Conservation (phyloP, 2,329 filamentous ascomycete species). For the Sporothrix pallida region DNA sequence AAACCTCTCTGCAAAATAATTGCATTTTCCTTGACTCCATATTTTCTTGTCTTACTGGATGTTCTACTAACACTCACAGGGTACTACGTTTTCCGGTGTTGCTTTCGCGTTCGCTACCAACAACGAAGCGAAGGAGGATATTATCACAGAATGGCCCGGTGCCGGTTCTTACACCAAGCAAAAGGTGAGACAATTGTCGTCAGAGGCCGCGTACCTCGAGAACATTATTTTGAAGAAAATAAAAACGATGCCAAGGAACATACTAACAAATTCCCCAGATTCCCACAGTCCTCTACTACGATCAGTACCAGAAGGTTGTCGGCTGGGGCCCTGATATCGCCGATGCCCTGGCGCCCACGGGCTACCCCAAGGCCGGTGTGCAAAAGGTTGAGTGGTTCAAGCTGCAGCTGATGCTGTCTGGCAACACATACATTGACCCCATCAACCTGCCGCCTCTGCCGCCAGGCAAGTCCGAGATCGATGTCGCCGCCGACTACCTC, state of each 20-base stretch:
- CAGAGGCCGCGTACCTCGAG: neutral
- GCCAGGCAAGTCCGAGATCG: slow-evolving; percentile 97
- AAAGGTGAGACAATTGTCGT: slow-evolving; percentile 67
- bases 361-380: slow-evolving; percentile 95
- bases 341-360: slow-evolving; percentile 92
- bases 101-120: slow-evolving; percentile 97
- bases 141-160: slow-evolving; percentile 98
- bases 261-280: slow-evolving; percentile 64
- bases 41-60: neutral
- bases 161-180: slow-evolving; percentile 98
- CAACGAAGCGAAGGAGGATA: slow-evolving; percentile 96
- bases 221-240: too few relatives aligned
- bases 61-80: slow-evolving; percentile 55
- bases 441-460: slow-evolving; percentile 98
- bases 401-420: slow-evolving; percentile 96
- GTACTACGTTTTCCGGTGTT: slow-evolving; percentile 97
- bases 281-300: slow-evolving; percentile 98
- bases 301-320: slow-evolving; percentile 99
- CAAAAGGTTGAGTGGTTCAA: slow-evolving; percentile 99
- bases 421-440: slow-evolving; percentile 98
- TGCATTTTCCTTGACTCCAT: neutral
- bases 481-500: slow-evolving; percentile 98
- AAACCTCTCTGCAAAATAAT: neutral
- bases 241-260: neutral
- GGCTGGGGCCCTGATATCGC: slow-evolving; percentile 99